These are phyloP conservation scores for Rubus idaeus DNA, from an alignment of 306 rosid species.

Conservation along the genomic window DNA sequence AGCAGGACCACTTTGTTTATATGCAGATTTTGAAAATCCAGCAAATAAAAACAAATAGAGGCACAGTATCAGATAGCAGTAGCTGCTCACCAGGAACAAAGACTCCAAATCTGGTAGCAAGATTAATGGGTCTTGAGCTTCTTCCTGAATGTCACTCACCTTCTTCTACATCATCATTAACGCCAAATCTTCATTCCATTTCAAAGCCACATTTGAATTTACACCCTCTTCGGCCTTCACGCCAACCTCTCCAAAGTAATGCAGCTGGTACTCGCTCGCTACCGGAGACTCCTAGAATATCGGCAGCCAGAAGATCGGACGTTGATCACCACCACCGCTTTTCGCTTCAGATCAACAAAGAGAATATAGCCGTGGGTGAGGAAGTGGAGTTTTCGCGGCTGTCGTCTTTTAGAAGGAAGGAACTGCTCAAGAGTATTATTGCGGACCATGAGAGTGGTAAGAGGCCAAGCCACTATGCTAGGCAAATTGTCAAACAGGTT, in stretches of 20 bases:
- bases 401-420: constrained; percentile 43
- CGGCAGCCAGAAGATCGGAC: constrained; percentile 67
- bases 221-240: constrained; percentile 19
- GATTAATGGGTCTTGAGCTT: constrained; percentile 95
- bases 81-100: constrained; percentile 73
- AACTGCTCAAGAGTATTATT: constrained; percentile 19
- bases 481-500: constrained; percentile 73
- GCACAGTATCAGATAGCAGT: constrained; percentile 44
- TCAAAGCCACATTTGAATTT: constrained; percentile 22
- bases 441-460: constrained; percentile 36
- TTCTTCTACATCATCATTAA: constrained; percentile 26
- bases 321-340: constrained; percentile 61
- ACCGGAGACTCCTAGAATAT: constrained; percentile 78
- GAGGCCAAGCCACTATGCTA: constrained; percentile 60
- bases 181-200: constrained; percentile 29
- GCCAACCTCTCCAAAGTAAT: constrained; percentile 28
- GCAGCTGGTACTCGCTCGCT: constrained; percentile 47
- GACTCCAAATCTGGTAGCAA: constrained; percentile 90
- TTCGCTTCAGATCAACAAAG: constrained; percentile 84
- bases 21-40: constrained; percentile 40
- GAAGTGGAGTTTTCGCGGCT: constrained; percentile 50
- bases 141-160: constrained; percentile 69
- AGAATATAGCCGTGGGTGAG: constrained; percentile 33
- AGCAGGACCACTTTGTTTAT: not conserved
- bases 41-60: constrained; percentile 61